Percentiles rank a stretch among this genome's conserved stretches.
These are phyloP conservation scores for Musa troglodytarum DNA, from an alignment of 176 grass and related monocot genomes.

Conservation along the genomic window DNA sequence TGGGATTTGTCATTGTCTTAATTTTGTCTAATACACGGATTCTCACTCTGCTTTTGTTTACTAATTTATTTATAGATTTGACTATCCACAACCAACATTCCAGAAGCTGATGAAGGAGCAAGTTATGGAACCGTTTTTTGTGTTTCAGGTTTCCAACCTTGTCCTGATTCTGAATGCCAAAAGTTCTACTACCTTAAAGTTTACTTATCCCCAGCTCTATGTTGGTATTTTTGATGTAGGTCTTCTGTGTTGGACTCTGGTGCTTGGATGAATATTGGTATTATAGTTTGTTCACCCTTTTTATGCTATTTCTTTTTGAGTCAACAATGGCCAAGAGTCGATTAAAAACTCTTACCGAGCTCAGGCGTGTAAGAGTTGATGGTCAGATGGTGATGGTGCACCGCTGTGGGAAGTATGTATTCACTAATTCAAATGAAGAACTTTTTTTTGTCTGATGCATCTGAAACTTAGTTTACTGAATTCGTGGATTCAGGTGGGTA, in stretches of 20 bases:
- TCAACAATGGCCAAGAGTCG: conserved; percentile 98
- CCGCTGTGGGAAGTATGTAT: conserved; percentile 80
- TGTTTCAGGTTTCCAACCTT: conserved; percentile 67
- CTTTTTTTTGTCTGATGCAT: neutral
- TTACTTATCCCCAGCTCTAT: conserved; percentile 21
- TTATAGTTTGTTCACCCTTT: conserved; percentile 98
- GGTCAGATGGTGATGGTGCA: conserved; percentile 72
- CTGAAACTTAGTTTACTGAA: conserved; percentile 15
- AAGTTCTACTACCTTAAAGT: conserved; percentile 8
- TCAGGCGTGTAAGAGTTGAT: conserved; percentile 98
- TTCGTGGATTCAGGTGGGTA: conserved; percentile 58
- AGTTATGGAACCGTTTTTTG: conserved; percentile 92
- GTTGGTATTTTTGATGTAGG: conserved; percentile 42
- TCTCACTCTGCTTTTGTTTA: conserved; percentile 8
- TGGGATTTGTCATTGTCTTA: neutral
- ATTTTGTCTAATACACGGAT: neutral
- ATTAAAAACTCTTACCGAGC: conserved; percentile 90
- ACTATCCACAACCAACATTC: conserved; percentile 98
- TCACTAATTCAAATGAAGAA: conserved; percentile 6
- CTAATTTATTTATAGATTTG: conserved; percentile 59
- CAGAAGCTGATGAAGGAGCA: conserved; percentile 99
- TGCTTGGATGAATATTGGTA: conserved; percentile 99
- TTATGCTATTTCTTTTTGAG: conserved; percentile 99
- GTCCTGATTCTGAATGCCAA: conserved; percentile 15
- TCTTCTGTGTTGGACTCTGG: conserved; percentile 97